Conservation (phyloP, 1,139 yeast genomes). For the Pneumocystis sp. region DNA sequence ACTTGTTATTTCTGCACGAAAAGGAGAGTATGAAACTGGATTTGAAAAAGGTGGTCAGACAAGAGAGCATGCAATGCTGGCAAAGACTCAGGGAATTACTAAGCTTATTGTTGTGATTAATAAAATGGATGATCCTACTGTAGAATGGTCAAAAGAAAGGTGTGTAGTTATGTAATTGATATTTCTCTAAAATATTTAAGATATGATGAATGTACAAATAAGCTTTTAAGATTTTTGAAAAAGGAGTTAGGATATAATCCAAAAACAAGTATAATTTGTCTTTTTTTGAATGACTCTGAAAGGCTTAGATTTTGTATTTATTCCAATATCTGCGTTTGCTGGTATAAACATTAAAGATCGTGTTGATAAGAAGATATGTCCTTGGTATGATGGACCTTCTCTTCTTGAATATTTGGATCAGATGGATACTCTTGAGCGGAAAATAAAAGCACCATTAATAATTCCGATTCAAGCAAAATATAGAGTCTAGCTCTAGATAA, state of each 20-base stretch:
- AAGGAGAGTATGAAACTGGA: conserved; percentile 98
- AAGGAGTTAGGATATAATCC: conserved; percentile 70
- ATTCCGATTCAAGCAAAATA: conserved; percentile 86
- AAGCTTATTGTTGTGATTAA: conserved; percentile 84
- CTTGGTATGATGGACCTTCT: conserved; percentile 92
- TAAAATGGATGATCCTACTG: conserved; percentile 98
- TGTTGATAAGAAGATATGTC: conserved; percentile 52
- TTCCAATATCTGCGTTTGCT: conserved; percentile 97
- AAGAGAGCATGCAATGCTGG: conserved; percentile 93
- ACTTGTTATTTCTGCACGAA: conserved; percentile 91
- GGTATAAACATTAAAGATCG: conserved; percentile 94
- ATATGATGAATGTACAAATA: conserved; percentile 85
- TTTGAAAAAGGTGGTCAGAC: conserved; percentile 99
- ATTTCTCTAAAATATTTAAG: conserved; percentile 26
- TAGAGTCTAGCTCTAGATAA: conserved; percentile 37
- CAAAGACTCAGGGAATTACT: conserved; percentile 96
- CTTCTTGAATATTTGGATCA: conserved; percentile 75
- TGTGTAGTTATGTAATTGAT: neutral
- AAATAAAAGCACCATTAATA: conserved; percentile 90
- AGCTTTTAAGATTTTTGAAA: conserved; percentile 51
- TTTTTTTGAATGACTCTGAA: conserved; percentile 34
- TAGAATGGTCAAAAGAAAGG: conserved; percentile 73
- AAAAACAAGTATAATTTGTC: conserved; percentile 10
- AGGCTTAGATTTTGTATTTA: conserved; percentile 49
- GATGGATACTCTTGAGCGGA: conserved; percentile 72